Conservation (phyloP, 208 protist genomes). For the Herpetomonas tarakana region DNA sequence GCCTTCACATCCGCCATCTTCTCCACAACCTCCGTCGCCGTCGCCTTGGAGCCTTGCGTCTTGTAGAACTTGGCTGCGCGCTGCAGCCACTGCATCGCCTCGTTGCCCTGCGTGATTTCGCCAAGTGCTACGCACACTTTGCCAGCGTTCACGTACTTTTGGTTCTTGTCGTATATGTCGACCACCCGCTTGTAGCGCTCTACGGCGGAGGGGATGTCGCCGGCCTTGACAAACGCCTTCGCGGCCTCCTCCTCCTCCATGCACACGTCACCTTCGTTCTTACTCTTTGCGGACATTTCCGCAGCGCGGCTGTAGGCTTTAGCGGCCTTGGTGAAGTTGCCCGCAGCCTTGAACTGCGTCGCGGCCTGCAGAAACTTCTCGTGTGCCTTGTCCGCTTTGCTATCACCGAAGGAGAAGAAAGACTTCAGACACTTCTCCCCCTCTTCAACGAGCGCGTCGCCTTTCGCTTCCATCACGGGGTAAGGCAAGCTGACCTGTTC, state of each 20-base stretch:
- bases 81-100: slow-evolving; percentile 69
- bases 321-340: slow-evolving; percentile 67
- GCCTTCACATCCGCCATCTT: slow-evolving; percentile 81
- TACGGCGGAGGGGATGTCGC: slow-evolving; percentile 31
- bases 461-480: slow-evolving; percentile 52
- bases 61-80: slow-evolving; percentile 64
- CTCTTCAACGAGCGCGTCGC: slow-evolving; percentile 68
- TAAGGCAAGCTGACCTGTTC: background rate
- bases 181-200: slow-evolving; percentile 38
- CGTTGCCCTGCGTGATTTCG: slow-evolving; percentile 49
- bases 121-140: slow-evolving; percentile 65
- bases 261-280: slow-evolving; percentile 61
- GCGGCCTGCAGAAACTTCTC: slow-evolving; percentile 76
- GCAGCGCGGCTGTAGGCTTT: slow-evolving; percentile 65
- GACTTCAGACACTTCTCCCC: slow-evolving; percentile 68
- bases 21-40: slow-evolving; percentile 53
- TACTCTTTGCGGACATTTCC: slow-evolving; percentile 63
- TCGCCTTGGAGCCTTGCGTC: slow-evolving; percentile 63
- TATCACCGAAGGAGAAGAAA: slow-evolving; percentile 48
- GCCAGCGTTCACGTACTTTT: slow-evolving; percentile 61
- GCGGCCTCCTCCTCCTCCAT: slow-evolving; percentile 71
- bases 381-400: slow-evolving; percentile 66
- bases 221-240: slow-evolving; percentile 48
- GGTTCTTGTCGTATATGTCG: slow-evolving; percentile 58
- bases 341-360: slow-evolving; percentile 79